Percentiles rank a stretch among this genome's conserved stretches.
These are phyloP conservation scores for Cnidoscolus chayamansa DNA, from an alignment of 441 rosid genomes.

Conservation along the genomic window DNA sequence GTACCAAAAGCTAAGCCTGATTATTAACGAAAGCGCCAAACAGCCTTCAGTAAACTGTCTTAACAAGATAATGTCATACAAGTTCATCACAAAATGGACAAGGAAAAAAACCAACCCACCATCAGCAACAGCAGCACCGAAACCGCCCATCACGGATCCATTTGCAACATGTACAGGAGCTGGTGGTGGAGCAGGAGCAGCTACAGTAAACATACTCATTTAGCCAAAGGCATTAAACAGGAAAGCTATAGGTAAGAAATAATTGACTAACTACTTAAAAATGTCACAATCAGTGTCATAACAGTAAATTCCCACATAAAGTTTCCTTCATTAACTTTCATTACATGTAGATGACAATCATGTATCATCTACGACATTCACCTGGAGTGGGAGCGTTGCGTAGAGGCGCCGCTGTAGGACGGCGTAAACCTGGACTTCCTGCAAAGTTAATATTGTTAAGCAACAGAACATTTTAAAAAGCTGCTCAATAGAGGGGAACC, in stretches of 20 bases:
- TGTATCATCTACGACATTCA: background rate
- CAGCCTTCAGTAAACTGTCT: background rate
- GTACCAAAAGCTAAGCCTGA: conserved; percentile 80
- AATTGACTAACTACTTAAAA: background rate
- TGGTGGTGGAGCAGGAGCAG: conserved; percentile 26
- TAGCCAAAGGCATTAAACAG: background rate
- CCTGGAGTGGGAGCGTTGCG: background rate
- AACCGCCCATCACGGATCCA: conserved; percentile 21
- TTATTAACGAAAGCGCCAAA: background rate
- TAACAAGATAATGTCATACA: background rate
- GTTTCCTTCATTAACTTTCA: background rate
- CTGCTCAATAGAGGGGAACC: too few relatives aligned
- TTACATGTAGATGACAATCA: background rate
- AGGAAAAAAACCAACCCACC: conserved; percentile 21
- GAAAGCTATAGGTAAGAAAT: background rate
- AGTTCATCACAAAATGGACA: too few relatives aligned
- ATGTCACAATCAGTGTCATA: background rate
- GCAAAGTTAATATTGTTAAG: background rate
- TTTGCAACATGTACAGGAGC: conserved; percentile 17
- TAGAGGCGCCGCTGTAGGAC: background rate
- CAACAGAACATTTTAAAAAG: background rate
- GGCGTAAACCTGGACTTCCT: background rate
- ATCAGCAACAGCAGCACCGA: conserved; percentile 29
- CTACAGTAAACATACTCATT: conserved; percentile 14
- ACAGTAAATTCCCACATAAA: background rate